phyloP scores from a whole-genome alignment of 305 asterid genomes.

The Lippia alba region DNA sequence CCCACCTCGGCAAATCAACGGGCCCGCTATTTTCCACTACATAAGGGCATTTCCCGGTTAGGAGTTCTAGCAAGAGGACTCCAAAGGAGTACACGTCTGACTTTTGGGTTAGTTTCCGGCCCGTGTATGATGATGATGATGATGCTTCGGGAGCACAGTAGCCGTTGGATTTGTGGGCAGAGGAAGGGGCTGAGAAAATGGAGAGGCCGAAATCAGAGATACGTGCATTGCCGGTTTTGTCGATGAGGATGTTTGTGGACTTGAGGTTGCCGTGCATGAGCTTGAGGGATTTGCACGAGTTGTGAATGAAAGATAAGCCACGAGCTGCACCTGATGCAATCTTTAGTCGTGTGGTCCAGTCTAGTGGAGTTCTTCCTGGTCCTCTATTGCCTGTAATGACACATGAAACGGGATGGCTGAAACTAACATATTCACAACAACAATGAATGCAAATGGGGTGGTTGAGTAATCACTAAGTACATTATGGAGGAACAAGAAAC shows the following conservation, averaged over 20 bases:
- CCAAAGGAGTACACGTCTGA: constrained; percentile 90
- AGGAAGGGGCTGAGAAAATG: constrained; percentile 53
- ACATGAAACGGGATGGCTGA: not conserved
- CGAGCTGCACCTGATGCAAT: constrained; percentile 85
- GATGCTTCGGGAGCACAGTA: constrained; percentile 84
- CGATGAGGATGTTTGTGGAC: constrained; percentile 85
- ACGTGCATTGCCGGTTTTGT: constrained; percentile 61
- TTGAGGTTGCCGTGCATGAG: constrained; percentile 92
- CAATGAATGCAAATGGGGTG: not conserved
- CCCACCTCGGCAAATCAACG: constrained; percentile 94
- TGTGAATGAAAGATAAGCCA: constrained; percentile 78
- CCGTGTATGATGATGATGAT: constrained; percentile 47
- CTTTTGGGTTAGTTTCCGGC: constrained; percentile 69
- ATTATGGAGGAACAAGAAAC: too few species aligned
- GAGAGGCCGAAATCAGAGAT: constrained; percentile 89
- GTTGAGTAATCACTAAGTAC: not conserved
- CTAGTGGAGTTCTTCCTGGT: constrained; percentile 93
- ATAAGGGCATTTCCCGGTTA: constrained; percentile 87
- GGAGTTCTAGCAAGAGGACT: constrained; percentile 78
- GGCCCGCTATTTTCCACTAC: constrained; percentile 59
- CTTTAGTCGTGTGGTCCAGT: constrained; percentile 87
- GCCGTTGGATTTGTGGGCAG: constrained; percentile 68
- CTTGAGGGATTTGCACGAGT: constrained; percentile 64
- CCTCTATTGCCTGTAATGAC: constrained; percentile 80
- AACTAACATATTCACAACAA: not conserved